Evolutionary conservation across 495 filamentous ascomycete genomes (phyloP), one percentile per base, ranked within the genome.

Genomic region (Daldinia caldariorum): DNA sequence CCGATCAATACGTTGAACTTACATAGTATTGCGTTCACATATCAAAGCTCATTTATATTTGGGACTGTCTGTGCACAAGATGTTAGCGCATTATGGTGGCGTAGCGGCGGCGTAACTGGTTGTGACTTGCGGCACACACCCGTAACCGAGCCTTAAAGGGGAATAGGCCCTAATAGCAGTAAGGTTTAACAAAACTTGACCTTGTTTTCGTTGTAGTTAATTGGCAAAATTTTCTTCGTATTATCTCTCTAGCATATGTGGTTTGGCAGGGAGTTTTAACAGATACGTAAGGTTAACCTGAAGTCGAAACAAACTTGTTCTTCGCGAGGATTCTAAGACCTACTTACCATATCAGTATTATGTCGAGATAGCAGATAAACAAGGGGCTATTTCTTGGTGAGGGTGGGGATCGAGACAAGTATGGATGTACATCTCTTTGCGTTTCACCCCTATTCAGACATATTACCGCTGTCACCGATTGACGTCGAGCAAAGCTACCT

Each of bases 111-210:
- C 22, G 49, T 53, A 53, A 51, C 57, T 55, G 13, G 68, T 38
- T 58, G 51, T 70, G 67, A 62, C 68, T 62, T 39, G 34, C 55
- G 29, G 59, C 54, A 54, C 49, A 58, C 58, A 43, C 54, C 16
- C 63, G 63, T 71, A 71, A 67, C 58, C 69, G 63, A 71, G 8
- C 53, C 67, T 58, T 12, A 38, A 60, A 64, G 47, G 9, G 67
- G 67, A 64, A 54, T 69, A 69, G 59, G 3, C 8, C 41, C 35
- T 26, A 57, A 8, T 35, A 29, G 56, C 64, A 20, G 45, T 26
- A 26, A 26, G 26, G 16, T 20, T 59, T 37, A 45, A 58, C 54
- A 59, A 54, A 53, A 12, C 39, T 18, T 43, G 12, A 43, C 53
- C 43, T 45, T 67, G 57, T 54, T 56, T 38, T 55, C 18, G 63